Base-by-base conservation (phyloP, 495 filamentous ascomycete species). In the Penicillium waksmanii region DNA sequence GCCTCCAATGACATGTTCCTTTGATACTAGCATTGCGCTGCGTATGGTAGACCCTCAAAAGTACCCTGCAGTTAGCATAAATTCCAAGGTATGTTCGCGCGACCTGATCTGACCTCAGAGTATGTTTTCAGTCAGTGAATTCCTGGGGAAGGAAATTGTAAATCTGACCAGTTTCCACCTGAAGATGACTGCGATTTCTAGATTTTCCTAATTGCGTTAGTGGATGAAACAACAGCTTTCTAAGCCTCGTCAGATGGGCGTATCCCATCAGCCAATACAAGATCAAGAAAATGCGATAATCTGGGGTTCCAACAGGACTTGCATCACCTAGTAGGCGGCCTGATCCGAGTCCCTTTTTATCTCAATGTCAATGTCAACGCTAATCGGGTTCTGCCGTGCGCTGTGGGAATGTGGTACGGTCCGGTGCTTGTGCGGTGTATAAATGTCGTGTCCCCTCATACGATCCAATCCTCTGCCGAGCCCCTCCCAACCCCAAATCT, bases 381-480 rank as follows among this genome's bases (percentile, higher is more conserved):
- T 23, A 13, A 27, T 23, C 11, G 18, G 21, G 46, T 48, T 48
- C 46, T 48, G 46, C 46, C 46, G 46, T 48, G 46, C 12, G 23
- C 21, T 43, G 5, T 31, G 27, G 36, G 36, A 38, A 4, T 23
- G 15, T 38, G 36, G 36, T 12, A 12, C 12, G 36, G 19, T 10
- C 19, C 7, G 11, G 19, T 48, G 21, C 27, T 31, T 31, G 46
- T 48, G 46, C 46, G 46, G 46, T 48, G 46, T 48, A 48, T 48
- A 48, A 48, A 48, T 48, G 46, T 48, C 46, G 46, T 48, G 46
- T 48, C 46, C 46, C 46, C 46, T 48, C 46, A 48, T 48, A 48
- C 46, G 46, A 48, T 48, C 46, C 46, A n/a, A 48, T 48, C 46
- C 19, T 48, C 46, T 18, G 46, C 46, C 46, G 46, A 23, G 46